Percentiles rank a stretch among this genome's conserved stretches.
These are phyloP conservation scores for Solanum ossicruentum DNA, from an alignment of 257 asterid species.

Conservation along the genomic window DNA sequence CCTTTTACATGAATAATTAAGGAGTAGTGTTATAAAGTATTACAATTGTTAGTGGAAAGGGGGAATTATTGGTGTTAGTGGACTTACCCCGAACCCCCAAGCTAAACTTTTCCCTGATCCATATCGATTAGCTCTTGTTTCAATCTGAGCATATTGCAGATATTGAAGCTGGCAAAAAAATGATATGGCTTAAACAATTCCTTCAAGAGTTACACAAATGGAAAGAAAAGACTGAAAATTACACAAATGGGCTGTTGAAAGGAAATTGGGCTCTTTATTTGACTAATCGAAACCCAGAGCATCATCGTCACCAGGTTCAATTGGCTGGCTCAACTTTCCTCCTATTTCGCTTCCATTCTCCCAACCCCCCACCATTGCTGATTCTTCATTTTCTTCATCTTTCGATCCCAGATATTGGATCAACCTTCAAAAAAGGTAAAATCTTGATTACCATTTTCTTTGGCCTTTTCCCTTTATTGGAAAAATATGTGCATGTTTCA, in stretches of 20 bases:
- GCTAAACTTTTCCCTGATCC: too few species aligned
- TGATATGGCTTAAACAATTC: too few species aligned
- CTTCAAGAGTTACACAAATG: too few species aligned
- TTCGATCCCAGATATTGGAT: slow-evolving; percentile 2
- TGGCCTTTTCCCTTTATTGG: neutral
- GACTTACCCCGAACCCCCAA: too few species aligned
- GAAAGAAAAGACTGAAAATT: neutral
- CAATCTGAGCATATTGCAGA: too few species aligned
- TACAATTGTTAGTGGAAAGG: too few species aligned
- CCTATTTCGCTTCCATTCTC: neutral
- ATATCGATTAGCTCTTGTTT: too few species aligned
- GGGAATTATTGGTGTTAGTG: too few species aligned
- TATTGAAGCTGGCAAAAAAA: too few species aligned
- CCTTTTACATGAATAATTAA: too few species aligned
- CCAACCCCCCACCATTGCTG: neutral
- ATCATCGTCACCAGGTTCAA: neutral
- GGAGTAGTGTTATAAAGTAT: too few species aligned
- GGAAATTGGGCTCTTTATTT: neutral
- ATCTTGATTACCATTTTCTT: neutral
- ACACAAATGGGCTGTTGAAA: neutral
- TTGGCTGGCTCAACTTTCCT: neutral
- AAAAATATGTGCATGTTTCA: neutral
- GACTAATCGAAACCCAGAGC: neutral
- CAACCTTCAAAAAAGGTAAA: neutral
- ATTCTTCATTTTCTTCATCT: neutral